Evolutionary conservation across 1,139 yeast species (phyloP), one percentile per base, ranked within the genome.

Genomic region (Geotrichum bryndzae): DNA sequence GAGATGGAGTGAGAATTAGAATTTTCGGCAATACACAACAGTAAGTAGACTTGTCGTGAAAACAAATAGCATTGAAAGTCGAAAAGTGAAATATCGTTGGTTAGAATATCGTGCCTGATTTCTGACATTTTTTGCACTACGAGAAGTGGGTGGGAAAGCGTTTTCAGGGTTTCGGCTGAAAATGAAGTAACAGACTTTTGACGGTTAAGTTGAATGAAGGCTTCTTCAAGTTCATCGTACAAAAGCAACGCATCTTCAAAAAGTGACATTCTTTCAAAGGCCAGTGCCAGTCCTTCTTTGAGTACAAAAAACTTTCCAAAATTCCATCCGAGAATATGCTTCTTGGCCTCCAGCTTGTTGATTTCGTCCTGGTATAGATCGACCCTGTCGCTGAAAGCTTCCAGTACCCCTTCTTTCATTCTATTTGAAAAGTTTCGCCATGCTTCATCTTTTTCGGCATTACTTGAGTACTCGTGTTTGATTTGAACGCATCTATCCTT

Each of bases 191-290:
- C 67, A 1, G 68, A 59, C 27, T 69, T 67, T 25, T 68, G 67
- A 13, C 66, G 63, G 3, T 68, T 65, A 57, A 68, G 57, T 35
- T 68, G 63, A 15, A 65, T 66, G 53, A 74, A 74, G 22, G 76
- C 65, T 54, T 68, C 61, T 63, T 71, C 73, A 54, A 71, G 72
- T 55, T 80, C 81, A 57, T 79, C 79, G 65, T 82, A 83, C 10
- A 80, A 76, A 2, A 71, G 71, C 53, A 85, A 72, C 0, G 91
- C 79, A 61, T 87, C 94, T 60, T 84, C 87, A 59, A 79, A 76
- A 4, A 88, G 74, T 55, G 78, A 77, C 77, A 87, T 77, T 58
- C 82, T 81, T 57, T 80, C 81, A 64, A 79, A 78, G 6, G 81
- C 76, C 31, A 75, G 67, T 0, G 82, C 83, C 50, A 81, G 68